These are phyloP conservation scores for Phaffia rhodozyma DNA, from an alignment of 1,284 basidiomycete species.

Conservation along the genomic window DNA sequence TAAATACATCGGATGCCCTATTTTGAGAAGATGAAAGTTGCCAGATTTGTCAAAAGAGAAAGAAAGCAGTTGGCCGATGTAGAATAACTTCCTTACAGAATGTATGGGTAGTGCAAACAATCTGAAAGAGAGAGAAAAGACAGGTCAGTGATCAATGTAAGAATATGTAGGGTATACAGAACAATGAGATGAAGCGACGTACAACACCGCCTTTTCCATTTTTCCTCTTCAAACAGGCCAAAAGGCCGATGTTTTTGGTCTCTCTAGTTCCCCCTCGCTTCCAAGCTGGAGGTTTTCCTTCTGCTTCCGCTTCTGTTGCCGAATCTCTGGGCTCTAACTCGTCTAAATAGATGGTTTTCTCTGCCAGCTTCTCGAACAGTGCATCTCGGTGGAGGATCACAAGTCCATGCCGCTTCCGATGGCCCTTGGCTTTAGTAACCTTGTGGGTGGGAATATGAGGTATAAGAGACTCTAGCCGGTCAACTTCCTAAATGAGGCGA, in stretches of 20 bases:
- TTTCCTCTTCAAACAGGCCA: constrained; percentile 51
- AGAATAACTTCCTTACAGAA: constrained; percentile 27
- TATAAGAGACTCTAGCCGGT: constrained; percentile 54
- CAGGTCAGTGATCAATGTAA: not conserved
- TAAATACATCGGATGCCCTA: constrained; percentile 34
- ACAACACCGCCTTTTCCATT: constrained; percentile 25
- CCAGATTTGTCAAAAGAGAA: not conserved
- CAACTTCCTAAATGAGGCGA: constrained; percentile 30
- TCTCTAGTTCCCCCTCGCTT: constrained; percentile 49
- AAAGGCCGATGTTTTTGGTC: constrained; percentile 70
- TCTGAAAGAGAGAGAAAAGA: constrained; percentile 46
- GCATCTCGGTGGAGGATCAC: constrained; percentile 56
- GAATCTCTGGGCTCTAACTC: constrained; percentile 38
- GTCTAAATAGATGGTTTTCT: constrained; percentile 52
- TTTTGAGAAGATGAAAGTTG: not conserved
- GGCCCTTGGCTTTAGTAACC: constrained; percentile 52
- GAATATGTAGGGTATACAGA: not conserved
- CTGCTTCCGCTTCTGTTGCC: constrained; percentile 23
- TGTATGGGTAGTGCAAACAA: constrained; percentile 60
- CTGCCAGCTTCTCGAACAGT: constrained; percentile 41
- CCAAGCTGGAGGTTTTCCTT: constrained; percentile 11
- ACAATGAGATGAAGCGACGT: not conserved
- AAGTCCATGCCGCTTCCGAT: constrained; percentile 66
- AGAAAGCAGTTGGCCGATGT: not conserved
- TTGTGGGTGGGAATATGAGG: constrained; percentile 41